Conservation (phyloP, 257 asterid species). For the Fraxinus excelsior region DNA sequence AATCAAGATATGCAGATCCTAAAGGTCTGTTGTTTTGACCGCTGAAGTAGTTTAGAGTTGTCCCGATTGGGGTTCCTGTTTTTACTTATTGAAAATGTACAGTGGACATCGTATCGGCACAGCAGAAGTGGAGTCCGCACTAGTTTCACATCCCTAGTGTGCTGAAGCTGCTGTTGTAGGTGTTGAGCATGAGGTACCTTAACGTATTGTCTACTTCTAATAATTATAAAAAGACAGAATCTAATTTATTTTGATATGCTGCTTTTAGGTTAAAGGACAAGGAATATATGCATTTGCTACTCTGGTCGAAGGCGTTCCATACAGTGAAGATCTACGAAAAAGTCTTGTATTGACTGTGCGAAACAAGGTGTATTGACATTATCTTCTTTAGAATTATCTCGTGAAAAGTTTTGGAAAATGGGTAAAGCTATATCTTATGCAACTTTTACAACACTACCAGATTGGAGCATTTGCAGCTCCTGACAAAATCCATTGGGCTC, state of each 20-base stretch:
- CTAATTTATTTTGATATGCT: conserved; percentile 19
- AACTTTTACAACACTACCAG: conserved; percentile 31
- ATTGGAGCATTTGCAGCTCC: conserved; percentile 99
- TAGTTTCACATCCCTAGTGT: conserved; percentile 92
- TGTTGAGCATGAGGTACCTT: conserved; percentile 89
- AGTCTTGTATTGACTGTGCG: conserved; percentile 70
- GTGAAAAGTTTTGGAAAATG: conserved; percentile 3
- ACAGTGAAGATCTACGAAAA: conserved; percentile 84
- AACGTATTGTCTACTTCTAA: conserved; percentile 11
- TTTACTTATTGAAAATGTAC: conserved; percentile 18
- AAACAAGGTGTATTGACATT: conserved; percentile 64
- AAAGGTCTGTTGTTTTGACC: not conserved
- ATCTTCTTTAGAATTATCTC: not conserved
- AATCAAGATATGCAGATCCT: not conserved
- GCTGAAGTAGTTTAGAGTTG: not conserved
- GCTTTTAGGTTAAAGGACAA: conserved; percentile 85
- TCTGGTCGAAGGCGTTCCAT: conserved; percentile 83
- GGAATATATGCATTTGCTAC: conserved; percentile 95
- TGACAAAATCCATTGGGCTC: conserved; percentile 94
- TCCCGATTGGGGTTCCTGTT: not conserved
- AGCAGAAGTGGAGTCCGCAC: conserved; percentile 98
- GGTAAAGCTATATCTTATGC: not conserved
- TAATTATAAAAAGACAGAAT: not conserved
- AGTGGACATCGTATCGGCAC: conserved; percentile 99
- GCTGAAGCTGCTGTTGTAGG: conserved; percentile 99